Conservation (phyloP, 2,329 filamentous ascomycete genomes). For the Rhinocladiella similis region DNA sequence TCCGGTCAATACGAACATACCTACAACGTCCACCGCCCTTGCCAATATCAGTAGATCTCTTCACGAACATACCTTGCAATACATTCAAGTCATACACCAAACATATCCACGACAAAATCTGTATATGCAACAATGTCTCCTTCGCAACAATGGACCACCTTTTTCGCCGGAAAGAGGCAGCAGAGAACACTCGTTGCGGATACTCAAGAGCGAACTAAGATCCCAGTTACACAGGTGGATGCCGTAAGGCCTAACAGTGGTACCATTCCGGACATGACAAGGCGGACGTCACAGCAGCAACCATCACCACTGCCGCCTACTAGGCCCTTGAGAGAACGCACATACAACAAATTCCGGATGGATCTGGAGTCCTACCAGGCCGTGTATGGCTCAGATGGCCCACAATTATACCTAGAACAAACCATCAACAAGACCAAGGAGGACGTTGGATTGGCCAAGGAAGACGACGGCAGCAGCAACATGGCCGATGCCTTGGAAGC, state of each 20-base stretch:
- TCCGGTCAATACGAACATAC: too few species aligned
- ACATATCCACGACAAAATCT: not conserved
- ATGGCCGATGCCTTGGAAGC: not conserved
- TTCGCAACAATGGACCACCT: not conserved
- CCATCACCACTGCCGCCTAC: not conserved
- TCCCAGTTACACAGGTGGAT: not conserved
- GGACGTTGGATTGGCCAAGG: not conserved
- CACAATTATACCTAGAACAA: conserved; percentile 3
- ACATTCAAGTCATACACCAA: not conserved
- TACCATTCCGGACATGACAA: too few species aligned
- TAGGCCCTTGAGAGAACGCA: not conserved
- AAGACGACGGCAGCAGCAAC: not conserved
- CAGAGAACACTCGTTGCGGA: not conserved
- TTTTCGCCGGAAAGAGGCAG: not conserved
- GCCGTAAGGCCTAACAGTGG: not conserved
- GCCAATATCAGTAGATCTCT: too few species aligned
- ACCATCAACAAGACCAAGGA: conserved; percentile 1
- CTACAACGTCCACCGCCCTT: too few species aligned
- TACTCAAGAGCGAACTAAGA: too few species aligned
- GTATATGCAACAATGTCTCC: not conserved
- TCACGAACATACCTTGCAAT: not conserved
- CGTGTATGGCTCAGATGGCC: conserved; percentile 13
- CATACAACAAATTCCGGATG: conserved; percentile 7
- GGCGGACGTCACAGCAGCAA: not conserved
- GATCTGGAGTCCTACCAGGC: not conserved